These are phyloP conservation scores for Lactifluus hygrophoroides DNA, from an alignment of 768 basidiomycete genomes.

Conservation along the genomic window DNA sequence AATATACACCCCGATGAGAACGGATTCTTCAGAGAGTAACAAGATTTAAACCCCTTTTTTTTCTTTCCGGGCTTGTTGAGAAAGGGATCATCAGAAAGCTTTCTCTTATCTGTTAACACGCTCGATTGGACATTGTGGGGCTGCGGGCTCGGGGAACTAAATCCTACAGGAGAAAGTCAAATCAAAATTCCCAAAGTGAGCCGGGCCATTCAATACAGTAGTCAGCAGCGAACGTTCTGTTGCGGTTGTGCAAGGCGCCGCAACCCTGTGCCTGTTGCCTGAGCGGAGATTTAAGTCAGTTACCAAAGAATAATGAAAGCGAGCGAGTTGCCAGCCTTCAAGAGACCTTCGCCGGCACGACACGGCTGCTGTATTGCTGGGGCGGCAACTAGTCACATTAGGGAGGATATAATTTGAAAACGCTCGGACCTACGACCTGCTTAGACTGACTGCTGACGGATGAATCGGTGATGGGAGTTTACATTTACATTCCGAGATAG, in stretches of 20 bases:
- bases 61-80: too few species aligned
- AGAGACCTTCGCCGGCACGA: background rate
- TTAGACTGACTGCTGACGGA: background rate
- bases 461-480: background rate
- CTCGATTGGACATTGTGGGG: background rate
- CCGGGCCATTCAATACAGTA: background rate
- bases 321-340: background rate
- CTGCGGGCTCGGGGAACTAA: background rate
- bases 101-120: too few species aligned
- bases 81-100: too few species aligned
- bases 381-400: background rate
- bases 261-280: constrained; percentile 4
- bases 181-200: constrained; percentile 1
- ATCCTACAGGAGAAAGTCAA: background rate
- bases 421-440: background rate
- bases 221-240: background rate
- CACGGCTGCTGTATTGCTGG: background rate
- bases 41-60: too few species aligned
- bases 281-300: constrained; percentile 14
- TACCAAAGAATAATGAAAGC: background rate
- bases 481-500: background rate
- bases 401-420: background rate
- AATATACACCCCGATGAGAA: too few species aligned
- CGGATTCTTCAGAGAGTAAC: too few species aligned
- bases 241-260: background rate